Conservation (phyloP, 2,329 filamentous ascomycete species). For the Talaromyces sp. region DNA sequence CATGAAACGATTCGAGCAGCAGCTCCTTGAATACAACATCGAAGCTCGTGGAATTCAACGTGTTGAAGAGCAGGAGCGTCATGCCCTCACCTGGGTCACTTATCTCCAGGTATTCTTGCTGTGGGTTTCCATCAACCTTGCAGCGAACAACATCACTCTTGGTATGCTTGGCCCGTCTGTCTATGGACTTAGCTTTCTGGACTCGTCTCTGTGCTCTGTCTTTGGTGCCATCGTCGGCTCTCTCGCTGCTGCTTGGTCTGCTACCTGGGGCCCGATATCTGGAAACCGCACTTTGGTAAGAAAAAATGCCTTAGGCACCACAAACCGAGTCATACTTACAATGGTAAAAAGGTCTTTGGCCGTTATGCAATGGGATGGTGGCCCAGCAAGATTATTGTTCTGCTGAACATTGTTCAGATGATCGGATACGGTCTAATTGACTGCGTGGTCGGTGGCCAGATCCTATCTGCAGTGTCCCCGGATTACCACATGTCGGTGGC, state of each 20-base stretch:
- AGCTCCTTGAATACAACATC: slow-evolving; percentile 45
- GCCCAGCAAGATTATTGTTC: slow-evolving; percentile 60
- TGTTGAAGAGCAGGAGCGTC: slow-evolving; percentile 54
- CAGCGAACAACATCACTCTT: slow-evolving; percentile 62
- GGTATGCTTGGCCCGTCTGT: slow-evolving; percentile 60
- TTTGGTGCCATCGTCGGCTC: slow-evolving; percentile 57
- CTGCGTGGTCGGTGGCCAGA: slow-evolving; percentile 65
- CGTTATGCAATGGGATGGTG: slow-evolving; percentile 65
- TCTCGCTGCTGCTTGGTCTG: slow-evolving; percentile 57
- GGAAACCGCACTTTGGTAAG: slow-evolving; percentile 60
- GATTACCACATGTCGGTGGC: slow-evolving; percentile 59
- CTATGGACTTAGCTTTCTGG: slow-evolving; percentile 57
- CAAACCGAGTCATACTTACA: background rate
- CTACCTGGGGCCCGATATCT: slow-evolving; percentile 59
- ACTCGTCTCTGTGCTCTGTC: slow-evolving; percentile 55
- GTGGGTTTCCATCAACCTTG: slow-evolving; percentile 62
- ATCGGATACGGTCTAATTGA: slow-evolving; percentile 63
- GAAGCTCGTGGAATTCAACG: slow-evolving; percentile 61
- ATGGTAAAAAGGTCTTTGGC: slow-evolving; percentile 47
- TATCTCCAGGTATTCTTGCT: slow-evolving; percentile 57
- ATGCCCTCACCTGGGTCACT: slow-evolving; percentile 50
- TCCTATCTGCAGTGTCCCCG: slow-evolving; percentile 61
- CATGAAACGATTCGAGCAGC: slow-evolving; percentile 37
- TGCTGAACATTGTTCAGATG: slow-evolving; percentile 62
- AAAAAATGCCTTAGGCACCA: background rate